These are phyloP conservation scores for Talaromyces islandicus DNA, from an alignment of 2,329 filamentous ascomycete genomes.

Conservation along the genomic window DNA sequence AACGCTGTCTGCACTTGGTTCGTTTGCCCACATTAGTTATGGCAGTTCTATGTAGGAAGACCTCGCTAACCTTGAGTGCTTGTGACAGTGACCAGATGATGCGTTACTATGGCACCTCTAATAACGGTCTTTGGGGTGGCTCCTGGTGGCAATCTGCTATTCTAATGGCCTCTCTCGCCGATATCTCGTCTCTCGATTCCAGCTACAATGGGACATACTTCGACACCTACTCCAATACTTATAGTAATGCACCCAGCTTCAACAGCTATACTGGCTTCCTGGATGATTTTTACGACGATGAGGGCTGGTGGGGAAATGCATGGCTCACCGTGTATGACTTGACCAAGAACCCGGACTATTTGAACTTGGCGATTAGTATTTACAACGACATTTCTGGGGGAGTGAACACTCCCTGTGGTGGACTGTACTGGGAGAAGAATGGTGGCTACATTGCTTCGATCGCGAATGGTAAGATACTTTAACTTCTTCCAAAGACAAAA, in stretches of 20 bases:
- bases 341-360: not conserved
- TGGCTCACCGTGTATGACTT: not conserved
- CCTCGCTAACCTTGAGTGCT: not conserved
- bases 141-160: not conserved
- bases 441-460: not conserved
- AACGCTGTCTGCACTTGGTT: not conserved
- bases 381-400: not conserved
- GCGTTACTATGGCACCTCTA: not conserved
- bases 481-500: not conserved
- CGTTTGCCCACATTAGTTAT: not conserved
- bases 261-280: not conserved
- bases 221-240: not conserved
- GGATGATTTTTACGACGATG: not conserved
- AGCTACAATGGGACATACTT: not conserved
- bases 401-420: not conserved
- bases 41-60: not conserved
- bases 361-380: slow-evolving; percentile 1
- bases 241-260: not conserved
- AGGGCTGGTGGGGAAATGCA: not conserved
- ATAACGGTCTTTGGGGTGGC: not conserved
- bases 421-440: not conserved
- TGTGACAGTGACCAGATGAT: not conserved
- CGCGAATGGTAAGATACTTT: not conserved
- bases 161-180: not conserved
- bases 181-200: not conserved